Percentiles rank a stretch among this genome's conserved stretches.
Conservation (phyloP, 192 early-diverging fungal genomes). For the Coemansia sp. region DNA sequence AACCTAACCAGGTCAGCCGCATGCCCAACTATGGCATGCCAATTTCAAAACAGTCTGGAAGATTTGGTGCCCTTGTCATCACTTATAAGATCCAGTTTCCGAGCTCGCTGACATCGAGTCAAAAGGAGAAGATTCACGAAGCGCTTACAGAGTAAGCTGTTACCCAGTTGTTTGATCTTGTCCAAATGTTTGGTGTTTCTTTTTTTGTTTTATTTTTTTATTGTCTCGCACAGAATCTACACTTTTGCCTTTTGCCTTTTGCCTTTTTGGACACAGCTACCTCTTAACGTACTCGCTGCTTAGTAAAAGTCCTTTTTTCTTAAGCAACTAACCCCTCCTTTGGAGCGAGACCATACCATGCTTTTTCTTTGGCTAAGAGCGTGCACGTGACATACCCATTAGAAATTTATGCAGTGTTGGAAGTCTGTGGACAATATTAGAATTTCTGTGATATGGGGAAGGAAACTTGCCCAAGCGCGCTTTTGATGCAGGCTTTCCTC, state of each 20-base stretch:
- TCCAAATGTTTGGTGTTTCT: not conserved
- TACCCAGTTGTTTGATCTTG: not conserved
- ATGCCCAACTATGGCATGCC: constrained; percentile 92
- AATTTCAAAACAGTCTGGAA: constrained; percentile 76
- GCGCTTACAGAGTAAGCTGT: constrained; percentile 30
- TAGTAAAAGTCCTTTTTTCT: no score
- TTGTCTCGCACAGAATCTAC: no score
- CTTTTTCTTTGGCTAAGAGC: not conserved
- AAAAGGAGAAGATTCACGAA: constrained; percentile 67
- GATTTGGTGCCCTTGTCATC: constrained; percentile 87
- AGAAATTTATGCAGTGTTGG: not conserved
- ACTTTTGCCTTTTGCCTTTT: constrained; percentile 2
- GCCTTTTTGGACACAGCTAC: no score
- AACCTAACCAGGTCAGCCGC: constrained; percentile 73
- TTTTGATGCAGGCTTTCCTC: not conserved
- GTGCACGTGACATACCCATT: not conserved
- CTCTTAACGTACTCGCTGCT: no score
- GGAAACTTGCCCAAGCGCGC: not conserved
- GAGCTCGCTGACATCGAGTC: constrained; percentile 59
- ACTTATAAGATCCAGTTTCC: constrained; percentile 83
- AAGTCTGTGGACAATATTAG: not conserved
- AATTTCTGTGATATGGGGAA: not conserved
- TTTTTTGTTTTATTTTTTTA: no score
- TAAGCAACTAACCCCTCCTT: no score
- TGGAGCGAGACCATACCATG: no score